Base-by-base conservation (phyloP, 2,329 filamentous ascomycete genomes). In the Sordariomycetes sp. region DNA sequence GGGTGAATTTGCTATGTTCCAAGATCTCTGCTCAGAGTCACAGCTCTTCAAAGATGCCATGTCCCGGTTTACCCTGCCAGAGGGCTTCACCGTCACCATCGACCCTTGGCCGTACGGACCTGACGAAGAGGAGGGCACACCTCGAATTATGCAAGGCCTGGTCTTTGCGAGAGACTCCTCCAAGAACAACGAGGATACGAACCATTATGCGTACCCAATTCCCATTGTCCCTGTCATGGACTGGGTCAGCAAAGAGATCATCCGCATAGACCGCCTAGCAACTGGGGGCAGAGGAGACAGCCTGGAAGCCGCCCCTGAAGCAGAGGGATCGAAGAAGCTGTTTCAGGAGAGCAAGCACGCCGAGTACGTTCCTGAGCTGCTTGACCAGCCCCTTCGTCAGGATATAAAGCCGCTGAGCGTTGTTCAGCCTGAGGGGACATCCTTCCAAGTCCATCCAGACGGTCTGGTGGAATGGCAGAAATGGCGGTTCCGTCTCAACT, bases 391-490 rank as follows among this genome's bases (percentile, higher is more conserved):
- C 1, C 45, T 62, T 12, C 57, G 75, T 10, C 56, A 63, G 28
- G 72, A 72, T 36, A 48, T 77, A 19, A 86, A 84, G 55, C 81
- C 82, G 5, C 70, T 87, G 48, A 74, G 85, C 44, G 76, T 90
- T 30, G 66, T 75, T 2, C 84, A 90, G 48, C 70, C 70, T 24
- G 73, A 83, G 20, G 81, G 81, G 0, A 69, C 79, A 0, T 81
- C 75, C 2, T 86, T 86, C 54, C 62, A 57, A 0, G 64, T 82
- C 8, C 59, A 61, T 38, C 33, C 62, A 28, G 58, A 70, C 45
- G 61, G 63, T 32, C 51, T 59, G n/a, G 45, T 76, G 5, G 55
- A 65, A 36, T 80, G 76, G 76, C 73, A 80, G 50, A 77, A 81
- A 45, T 85, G 80, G 79, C 64, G 70, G 2, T 78, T 86, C 57